Base-by-base conservation (phyloP, 148 eudicot species). In the Camellia granthamiana region DNA sequence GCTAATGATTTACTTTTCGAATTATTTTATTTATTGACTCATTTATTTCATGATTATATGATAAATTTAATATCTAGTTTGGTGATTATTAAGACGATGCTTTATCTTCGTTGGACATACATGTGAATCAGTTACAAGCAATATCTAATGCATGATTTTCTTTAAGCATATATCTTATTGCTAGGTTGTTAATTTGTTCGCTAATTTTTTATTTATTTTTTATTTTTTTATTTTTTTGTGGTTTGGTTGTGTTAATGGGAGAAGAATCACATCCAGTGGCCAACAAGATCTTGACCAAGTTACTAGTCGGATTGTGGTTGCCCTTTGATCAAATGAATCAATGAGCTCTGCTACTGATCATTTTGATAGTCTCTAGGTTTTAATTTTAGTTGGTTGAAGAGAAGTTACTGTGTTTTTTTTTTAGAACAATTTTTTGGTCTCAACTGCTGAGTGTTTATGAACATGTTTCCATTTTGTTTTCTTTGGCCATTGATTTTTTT, bases 211-310 rank as follows among this genome's bases (percentile, higher is more conserved):
- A n/a, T n/a, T n/a, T n/a, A 52, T 3, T 23, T 23, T 23, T 23
- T 23, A 13, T 21, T 46, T 38, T 3, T 7, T 72, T 62, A 6
- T 74, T 43, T 47, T 60, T 60, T 23, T 23, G 30, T 64, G 3
- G 0, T 19, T 16, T 75, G 2, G 30, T 23, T 66, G 56, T 67
- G 21, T 16, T 81, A 89, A 88, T 58, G 91, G 91, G 83, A 81
- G 91, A 75, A 81, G 59, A 72, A 89, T 89, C 72, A 86, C 91
- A 19, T 86, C 89, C 68, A 89, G 77, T 78, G 91, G 91, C 21
- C 84, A 78, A 46, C 67, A 88, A 64, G 91, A 89, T 74, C 90
- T 89, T 51, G 91, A 89, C 51, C 91, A 89, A 82, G 91, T 89
- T 80, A 90, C 90, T 46, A 88, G 91, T 47, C 75, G 89, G 51